Base-by-base conservation (phyloP, 2,329 filamentous ascomycete genomes). In the Microdochium paspali region DNA sequence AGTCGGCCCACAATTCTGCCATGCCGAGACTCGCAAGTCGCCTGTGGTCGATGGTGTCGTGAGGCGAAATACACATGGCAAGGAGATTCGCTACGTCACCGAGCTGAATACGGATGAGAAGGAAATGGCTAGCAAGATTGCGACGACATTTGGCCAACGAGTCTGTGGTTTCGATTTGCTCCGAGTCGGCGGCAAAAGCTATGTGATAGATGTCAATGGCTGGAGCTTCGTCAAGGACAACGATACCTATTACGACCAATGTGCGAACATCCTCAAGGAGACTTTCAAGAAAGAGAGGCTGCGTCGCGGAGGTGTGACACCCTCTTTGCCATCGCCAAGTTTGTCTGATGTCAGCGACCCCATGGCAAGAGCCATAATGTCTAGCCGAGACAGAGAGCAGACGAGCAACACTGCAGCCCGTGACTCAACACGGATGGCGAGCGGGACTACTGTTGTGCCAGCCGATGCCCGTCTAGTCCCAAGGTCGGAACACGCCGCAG, bases 161-260 rank as follows among this genome's bases (percentile, higher is more conserved):
- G 90, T 98, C 2, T 98, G 93, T 61, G 93, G 93, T 0, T 98
- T 98, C 59, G 93, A 98, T 63, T 75, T 98, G 50, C 73, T 98
- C 48, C 84, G 94, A 24, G 89, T 90, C 12, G 84, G 82, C 45
- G 88, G 90, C 15, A 88, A 88, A 64, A 97, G 91, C 63, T 98
- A 89, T 66, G 93, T 98, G 44, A 98, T 98, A 55, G 93, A 98
- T 59, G 93, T 98, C 57, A 98, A 98, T 64, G 93, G 93, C 12
- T 98, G 94, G 94, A 97, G 91, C 61, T 98, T 98, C 59, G 93
- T 98, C 64, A 98, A 98, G 65, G 94, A 98, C 64, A 98, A 98
- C 58, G 91, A 96, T 52, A 90, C 95, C 51, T 98, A 98, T 66
- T 98, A 98, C 63, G 87, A 97, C 59, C 88, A 89, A 59, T 93